phyloP scores from a whole-genome alignment of 768 basidiomycete genomes.

The Tephrocybe sp. region DNA sequence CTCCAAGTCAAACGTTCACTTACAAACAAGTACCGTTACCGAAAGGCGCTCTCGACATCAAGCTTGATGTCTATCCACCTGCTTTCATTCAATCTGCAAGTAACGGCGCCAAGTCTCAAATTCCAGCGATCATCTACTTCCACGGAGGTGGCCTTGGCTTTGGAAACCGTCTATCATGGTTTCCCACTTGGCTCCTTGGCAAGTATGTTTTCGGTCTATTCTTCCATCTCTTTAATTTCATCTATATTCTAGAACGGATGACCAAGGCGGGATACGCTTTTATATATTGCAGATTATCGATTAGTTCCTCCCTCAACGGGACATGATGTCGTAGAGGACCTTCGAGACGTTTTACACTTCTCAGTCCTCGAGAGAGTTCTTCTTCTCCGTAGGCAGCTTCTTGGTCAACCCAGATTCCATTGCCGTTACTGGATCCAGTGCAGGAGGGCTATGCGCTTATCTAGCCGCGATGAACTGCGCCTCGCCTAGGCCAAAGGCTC shows the following conservation, averaged over 20 bases:
- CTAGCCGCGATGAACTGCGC: conserved; percentile 51
- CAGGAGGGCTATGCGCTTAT: conserved; percentile 62
- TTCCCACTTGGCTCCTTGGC: conserved; percentile 64
- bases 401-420: conserved; percentile 42
- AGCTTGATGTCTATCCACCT: conserved; percentile 23
- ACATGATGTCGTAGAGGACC: conserved; percentile 55
- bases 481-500: conserved; percentile 47
- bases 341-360: conserved; percentile 53
- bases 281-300: conserved; percentile 61
- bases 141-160: conserved; percentile 60
- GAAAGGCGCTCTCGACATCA: conserved; percentile 6
- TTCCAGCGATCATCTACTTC: conserved; percentile 41
- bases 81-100: neutral
- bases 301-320: conserved; percentile 54
- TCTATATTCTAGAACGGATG: conserved; percentile 37
- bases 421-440: conserved; percentile 55
- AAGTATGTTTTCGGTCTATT: conserved; percentile 12
- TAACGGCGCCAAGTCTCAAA: neutral
- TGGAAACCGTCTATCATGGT: conserved; percentile 58
- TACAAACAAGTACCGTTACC: conserved; percentile 17
- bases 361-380: conserved; percentile 24
- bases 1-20: conserved; percentile 10
- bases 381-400: conserved; percentile 17
- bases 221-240: neutral
- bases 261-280: conserved; percentile 47